Conservation (phyloP, 2,329 filamentous ascomycete genomes). For the Fonsecaea monophora region DNA sequence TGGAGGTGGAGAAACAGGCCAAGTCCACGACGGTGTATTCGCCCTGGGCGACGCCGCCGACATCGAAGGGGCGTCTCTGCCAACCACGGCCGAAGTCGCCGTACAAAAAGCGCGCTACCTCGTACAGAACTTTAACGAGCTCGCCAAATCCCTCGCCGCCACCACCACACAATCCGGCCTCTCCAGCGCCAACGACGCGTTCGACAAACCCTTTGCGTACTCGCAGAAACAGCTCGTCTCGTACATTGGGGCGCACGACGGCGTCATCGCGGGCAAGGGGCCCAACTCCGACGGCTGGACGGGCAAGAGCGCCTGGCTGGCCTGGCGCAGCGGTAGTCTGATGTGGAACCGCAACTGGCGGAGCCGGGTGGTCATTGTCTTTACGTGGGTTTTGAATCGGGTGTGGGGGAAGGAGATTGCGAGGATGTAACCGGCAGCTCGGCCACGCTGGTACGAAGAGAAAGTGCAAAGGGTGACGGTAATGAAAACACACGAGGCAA, state of each 20-base stretch:
- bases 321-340: constrained; percentile 51
- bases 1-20: constrained; percentile 4
- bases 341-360: constrained; percentile 48
- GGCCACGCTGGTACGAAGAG: too few relatives aligned
- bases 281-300: constrained; percentile 45
- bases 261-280: constrained; percentile 49
- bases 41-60: constrained; percentile 45
- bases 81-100: constrained; percentile 40
- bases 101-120: constrained; percentile 40
- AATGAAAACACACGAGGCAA: too few relatives aligned
- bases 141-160: constrained; percentile 4
- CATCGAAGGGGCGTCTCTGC: constrained; percentile 34
- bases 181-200: background rate
- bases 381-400: constrained; percentile 46
- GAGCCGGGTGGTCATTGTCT: constrained; percentile 43
- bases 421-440: constrained; percentile 24
- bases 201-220: constrained; percentile 47
- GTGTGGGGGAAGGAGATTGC: constrained; percentile 47
- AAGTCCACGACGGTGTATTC: constrained; percentile 37
- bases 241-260: constrained; percentile 53
- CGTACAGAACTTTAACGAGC: constrained; percentile 34
- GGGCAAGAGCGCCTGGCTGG: constrained; percentile 52
- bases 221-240: constrained; percentile 49
- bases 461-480: too few relatives aligned
- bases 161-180: background rate